Evolutionary conservation across 495 filamentous ascomycete species (phyloP), one percentile per base, ranked within the genome.

Genomic region (Pyrenopolyporus hunteri): DNA sequence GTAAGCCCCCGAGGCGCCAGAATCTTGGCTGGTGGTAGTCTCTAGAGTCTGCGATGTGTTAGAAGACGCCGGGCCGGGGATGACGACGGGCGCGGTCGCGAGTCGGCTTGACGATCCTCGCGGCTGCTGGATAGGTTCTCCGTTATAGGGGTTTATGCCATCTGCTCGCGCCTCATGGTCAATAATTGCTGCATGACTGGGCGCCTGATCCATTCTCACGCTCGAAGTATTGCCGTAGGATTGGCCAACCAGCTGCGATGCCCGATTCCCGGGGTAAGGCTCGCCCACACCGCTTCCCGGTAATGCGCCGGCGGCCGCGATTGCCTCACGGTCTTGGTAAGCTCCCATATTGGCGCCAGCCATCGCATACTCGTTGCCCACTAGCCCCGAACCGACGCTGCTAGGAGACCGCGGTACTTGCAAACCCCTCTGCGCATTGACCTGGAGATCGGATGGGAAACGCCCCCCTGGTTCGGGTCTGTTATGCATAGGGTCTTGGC

Each of bases 391-490:
- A 70, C 86, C 88, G 69, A 83, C 85, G 76, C 90, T 94, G 76
- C 88, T 87, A 43, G 88, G 86, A 43, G 89, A 90, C 56, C 86
- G 74, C 58, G 89, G 85, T 60, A 84, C 87, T 68, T 89, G 88
- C 80, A 90, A 83, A 78, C 88, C 82, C 76, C 90, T 84, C 54
- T 80, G 71, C 28, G 76, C 73, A 66, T 90, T 86, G 66, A 96
- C 83, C 69, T 91, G 84, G 48, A 95, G 73, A 74, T 94, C 90
- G 73, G 87, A 91, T 66, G 92, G 92, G 75, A 97, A 97, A 61
- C 91, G 86, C 74, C 92, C 92, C 80, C 92, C 92, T 82, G 89
- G 83, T 73, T 87, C 84, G 49, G 87, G 87, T 63, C 91, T 88
- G 66, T 81, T 80, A 57, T 75, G 74, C 56, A 70, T 46, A 28